phyloP scores from a whole-genome alignment of 208 protist genomes.

The Herpetomonas muscarum region DNA sequence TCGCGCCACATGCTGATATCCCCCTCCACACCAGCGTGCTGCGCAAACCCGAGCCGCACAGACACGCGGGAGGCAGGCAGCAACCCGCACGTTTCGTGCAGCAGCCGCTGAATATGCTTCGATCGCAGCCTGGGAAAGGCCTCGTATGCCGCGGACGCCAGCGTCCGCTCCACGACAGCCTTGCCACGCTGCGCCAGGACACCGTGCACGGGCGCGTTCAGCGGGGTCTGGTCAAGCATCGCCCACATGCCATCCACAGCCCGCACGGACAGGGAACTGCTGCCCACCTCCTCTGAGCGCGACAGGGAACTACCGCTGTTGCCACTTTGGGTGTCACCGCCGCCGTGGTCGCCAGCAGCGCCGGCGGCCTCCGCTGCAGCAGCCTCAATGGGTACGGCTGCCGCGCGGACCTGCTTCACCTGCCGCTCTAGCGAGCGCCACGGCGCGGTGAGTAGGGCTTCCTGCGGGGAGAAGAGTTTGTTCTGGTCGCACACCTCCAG shows the following conservation, averaged over 20 bases:
- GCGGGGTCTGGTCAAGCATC: constrained; percentile 67
- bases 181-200: constrained; percentile 65
- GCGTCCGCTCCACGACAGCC: constrained; percentile 47
- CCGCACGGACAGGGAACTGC: constrained; percentile 19
- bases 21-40: constrained; percentile 49
- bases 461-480: constrained; percentile 23
- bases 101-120: constrained; percentile 68
- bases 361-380: too few relatives aligned
- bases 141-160: constrained; percentile 39
- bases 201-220: constrained; percentile 83
- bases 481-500: constrained; percentile 52
- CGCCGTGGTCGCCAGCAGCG: too few relatives aligned
- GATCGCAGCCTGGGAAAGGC: constrained; percentile 77
- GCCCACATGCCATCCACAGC: constrained; percentile 70
- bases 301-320: too few relatives aligned
- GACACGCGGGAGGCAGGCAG: constrained; percentile 65
- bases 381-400: too few relatives aligned
- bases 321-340: background rate
- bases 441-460: constrained; percentile 1
- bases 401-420: background rate
- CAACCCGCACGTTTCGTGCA: constrained; percentile 76
- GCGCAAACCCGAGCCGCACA: constrained; percentile 67
- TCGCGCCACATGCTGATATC: constrained; percentile 87
- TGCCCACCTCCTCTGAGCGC: background rate
- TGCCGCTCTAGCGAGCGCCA: constrained; percentile 5